Evolutionary conservation across 805 yeast genomes (phyloP), one percentile per base, ranked within the genome.

Genomic region (Candida golubevii): DNA sequence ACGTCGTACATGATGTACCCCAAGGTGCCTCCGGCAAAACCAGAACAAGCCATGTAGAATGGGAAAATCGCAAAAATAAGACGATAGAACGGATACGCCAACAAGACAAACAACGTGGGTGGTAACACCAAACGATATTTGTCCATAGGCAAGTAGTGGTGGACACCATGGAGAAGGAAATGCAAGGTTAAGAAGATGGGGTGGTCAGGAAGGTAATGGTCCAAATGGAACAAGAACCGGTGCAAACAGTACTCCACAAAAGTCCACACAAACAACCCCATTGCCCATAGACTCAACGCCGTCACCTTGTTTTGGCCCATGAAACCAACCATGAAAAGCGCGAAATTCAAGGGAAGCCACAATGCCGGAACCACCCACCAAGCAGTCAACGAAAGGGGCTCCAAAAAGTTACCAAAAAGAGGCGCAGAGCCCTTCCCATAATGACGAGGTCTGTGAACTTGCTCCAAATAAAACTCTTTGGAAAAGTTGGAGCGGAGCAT

Each of bases 81-180:
- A 53, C 70, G 79, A 69, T 86, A 87, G 66, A 93, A 78, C 37
- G 99, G 99, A 33, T 74, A 78, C 39, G 88, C 82, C 50, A 93
- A 69, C 2, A 77, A 66, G 12, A 83, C 50, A 51, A 91, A 83
- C 60, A 93, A 70, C 0, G 97, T 75, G 39, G 99, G 99, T 3
- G 99, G 99, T 86, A 93, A 85, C 32, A 93, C 99, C 58, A 93
- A 78, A 62, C 99, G 81, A 63, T 80, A 73, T 48, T 79, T 79
- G 70, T 93, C 99, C 99, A 95, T 93, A 51, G 99, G 99, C 55
- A 93, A 75, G 65, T 87, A 93, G 66, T 93, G 99, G 65, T 93
- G 99, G 41, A 90, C 85, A 45, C 99, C 99, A 58, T 93, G 99
- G 53, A 91, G 72, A 46, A 89, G 65, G 74, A 93, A 93, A 66